Evolutionary conservation across 2,329 filamentous ascomycete species (phyloP).

Genomic region (Trichoderma simmonsii): DNA sequence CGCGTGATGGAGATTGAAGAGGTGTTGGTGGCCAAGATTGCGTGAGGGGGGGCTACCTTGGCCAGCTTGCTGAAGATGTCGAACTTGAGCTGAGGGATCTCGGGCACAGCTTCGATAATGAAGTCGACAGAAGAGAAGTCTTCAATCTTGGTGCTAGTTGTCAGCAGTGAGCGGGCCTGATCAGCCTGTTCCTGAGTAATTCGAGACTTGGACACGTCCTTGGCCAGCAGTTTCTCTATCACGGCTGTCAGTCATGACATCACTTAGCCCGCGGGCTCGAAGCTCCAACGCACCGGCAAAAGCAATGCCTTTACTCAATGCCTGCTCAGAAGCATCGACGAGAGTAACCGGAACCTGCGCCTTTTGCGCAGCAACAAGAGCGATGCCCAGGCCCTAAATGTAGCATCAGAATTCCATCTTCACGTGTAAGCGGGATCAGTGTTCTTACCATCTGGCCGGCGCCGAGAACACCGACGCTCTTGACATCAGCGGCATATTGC

Average conservation of each 20-base stretch:
- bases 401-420: constrained; percentile 23
- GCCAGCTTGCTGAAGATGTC: constrained; percentile 84
- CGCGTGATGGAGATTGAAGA: constrained; percentile 98
- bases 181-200: constrained; percentile 80
- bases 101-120: constrained; percentile 94
- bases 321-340: constrained; percentile 78
- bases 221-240: constrained; percentile 84
- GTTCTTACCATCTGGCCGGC: constrained; percentile 87
- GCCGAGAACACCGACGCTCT: constrained; percentile 85
- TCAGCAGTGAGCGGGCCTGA: constrained; percentile 66
- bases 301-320: constrained; percentile 81
- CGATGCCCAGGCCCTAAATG: constrained; percentile 83
- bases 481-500: constrained; percentile 67
- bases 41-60: constrained; percentile 74
- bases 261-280: not conserved
- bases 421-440: not conserved
- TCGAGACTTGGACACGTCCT: constrained; percentile 84
- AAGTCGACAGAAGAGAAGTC: constrained; percentile 84
- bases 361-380: constrained; percentile 83
- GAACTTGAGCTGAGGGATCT: constrained; percentile 83
- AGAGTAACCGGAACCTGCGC: constrained; percentile 81
- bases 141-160: constrained; percentile 68
- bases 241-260: constrained; percentile 9
- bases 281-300: constrained; percentile 67
- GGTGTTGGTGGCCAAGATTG: constrained; percentile 94